Conservation (phyloP, 2,329 filamentous ascomycete genomes). For the Xylaria sp. region DNA sequence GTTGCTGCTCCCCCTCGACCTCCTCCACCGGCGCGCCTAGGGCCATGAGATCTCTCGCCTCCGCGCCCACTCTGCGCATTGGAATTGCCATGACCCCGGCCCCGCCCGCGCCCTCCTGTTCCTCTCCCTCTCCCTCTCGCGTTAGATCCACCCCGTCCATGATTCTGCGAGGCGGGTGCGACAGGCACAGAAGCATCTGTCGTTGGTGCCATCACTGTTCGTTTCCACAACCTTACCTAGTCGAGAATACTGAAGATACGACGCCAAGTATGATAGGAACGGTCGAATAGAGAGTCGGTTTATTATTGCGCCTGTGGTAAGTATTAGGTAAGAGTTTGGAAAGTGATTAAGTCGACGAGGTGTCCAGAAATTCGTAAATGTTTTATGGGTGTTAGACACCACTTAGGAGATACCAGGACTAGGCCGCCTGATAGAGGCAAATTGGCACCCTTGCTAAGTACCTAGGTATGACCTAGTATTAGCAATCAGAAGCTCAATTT, state of each 20-base stretch:
- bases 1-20: constrained; percentile 51
- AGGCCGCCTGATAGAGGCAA: neutral
- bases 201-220: constrained; percentile 31
- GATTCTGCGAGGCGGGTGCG: constrained; percentile 39
- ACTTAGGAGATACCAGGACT: neutral
- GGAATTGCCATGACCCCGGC: constrained; percentile 51
- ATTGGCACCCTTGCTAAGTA: neutral
- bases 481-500: constrained; percentile 4
- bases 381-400: neutral
- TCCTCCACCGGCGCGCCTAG: constrained; percentile 51
- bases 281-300: neutral
- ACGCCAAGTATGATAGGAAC: neutral
- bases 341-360: neutral
- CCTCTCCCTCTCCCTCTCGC: constrained; percentile 57
- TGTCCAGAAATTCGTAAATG: neutral
- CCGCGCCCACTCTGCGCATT: constrained; percentile 54
- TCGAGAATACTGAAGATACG: neutral
- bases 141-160: constrained; percentile 49
- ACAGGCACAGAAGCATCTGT: constrained; percentile 21
- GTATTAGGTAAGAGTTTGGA: neutral
- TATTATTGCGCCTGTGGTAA: neutral
- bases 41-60: constrained; percentile 46
- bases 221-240: neutral
- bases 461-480: neutral
- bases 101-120: constrained; percentile 57